Evolutionary conservation across 257 asterid genomes (phyloP), one percentile per base, ranked within the genome.

Genomic region (Capsicum chinense): DNA sequence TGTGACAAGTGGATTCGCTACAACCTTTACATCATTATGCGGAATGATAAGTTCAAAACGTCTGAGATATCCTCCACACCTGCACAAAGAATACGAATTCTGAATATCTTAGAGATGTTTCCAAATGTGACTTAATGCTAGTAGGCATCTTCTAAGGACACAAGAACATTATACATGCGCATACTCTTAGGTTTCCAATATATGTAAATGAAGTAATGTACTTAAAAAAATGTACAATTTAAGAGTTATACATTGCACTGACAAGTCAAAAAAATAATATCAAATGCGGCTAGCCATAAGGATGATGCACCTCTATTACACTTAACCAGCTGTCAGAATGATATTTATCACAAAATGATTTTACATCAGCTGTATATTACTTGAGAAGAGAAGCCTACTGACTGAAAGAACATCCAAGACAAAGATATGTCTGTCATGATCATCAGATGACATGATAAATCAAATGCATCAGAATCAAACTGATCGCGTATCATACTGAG

Each of bases 361-460:
- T 37, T 7, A 15, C 19, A 37, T 68, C 52, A 68, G 21, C 13
- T 7, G 21, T 68, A 35, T 35, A 37, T 68, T 68, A 68, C 50
- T 68, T 14, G 76, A 68, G 50, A 68, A 68, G 37, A 37, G 21
- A 37, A 37, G 52, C 76, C 52, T 37, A 68, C 14, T 68, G 21
- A 14, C 21, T 35, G 7, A 67, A 14, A 3, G 74, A 37, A 67
- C 52, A 37, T 67, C 74, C 74, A 14, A 14, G 21, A 37, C 10
- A 3, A 74, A n/a, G 5, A 33, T 19, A 5, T 3, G 60, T 50
- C 44, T 50, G 80, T 74, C 60, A 11, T 9, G 21, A 67, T 67
- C 74, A 37, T 67, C 80, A 74, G 7, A 74, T 74, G 62, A 8
- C 81, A 52, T 76, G 81, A 76, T 15, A 76, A 76, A 73, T n/a